Evolutionary conservation across 441 rosid species (phyloP), one percentile per base, ranked within the genome.

Genomic region (Brassica hybrid): DNA sequence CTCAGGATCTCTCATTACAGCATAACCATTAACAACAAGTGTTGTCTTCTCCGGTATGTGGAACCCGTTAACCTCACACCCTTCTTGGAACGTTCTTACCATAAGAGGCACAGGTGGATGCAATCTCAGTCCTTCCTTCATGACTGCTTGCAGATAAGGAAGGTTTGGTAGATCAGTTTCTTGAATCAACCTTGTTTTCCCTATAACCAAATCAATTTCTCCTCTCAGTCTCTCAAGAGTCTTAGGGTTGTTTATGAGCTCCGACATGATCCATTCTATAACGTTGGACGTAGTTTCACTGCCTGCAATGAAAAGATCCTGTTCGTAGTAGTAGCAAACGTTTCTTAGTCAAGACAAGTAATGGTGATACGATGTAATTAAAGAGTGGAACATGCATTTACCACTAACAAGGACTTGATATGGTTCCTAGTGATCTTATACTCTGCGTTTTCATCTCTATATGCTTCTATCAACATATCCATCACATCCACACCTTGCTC

Each of bases 141-240:
- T 23, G 0, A 66, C 57, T 0, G 73, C 78, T 45, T 75, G 61
- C 8, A 75, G 30, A 6, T 67, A 75, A 8, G 73, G 67, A 0
- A 75, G 78, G 21, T 48, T 59, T 0, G 78, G 73, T 45, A 67
- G 1, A 59, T 75, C 78, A 0, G 73, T 67, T 75, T 75, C 78
- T 75, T 45, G 73, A 75, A 75, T 11, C 68, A 75, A 27, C 14
- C 73, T 67, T 45, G 73, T 27, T 45, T 21, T 18, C 34, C 73
- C 67, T 54, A 59, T 73, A 27, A 67, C 68, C 0, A 23, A 59
- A 7, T 59, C 61, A 0, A 67, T 67, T 18, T 75, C 73, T 59
- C 59, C 62, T 75, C 52, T 74, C 1, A 75, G 0, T 3, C 14
- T 67, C 50, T 13, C 17, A 18, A 75, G 36, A 45, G n/a, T 1